Conservation (phyloP, 2,329 filamentous ascomycete genomes). For the Mycosphaerella arachidis region DNA sequence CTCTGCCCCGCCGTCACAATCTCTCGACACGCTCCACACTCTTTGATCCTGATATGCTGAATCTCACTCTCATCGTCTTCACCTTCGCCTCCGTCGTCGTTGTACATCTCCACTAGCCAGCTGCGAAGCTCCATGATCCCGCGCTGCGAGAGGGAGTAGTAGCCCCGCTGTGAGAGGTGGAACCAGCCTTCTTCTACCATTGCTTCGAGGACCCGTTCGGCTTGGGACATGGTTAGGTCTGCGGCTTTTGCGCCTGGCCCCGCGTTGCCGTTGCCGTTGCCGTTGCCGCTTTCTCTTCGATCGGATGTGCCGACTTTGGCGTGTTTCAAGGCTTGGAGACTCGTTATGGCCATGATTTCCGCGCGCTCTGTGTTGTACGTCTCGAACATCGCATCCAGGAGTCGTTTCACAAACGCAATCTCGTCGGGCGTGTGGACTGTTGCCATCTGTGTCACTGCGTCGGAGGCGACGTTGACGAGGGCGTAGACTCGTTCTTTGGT, state of each 20-base stretch:
- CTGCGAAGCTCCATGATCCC: conserved; percentile 77
- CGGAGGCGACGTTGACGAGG: conserved; percentile 82
- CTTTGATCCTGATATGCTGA: conserved; percentile 69
- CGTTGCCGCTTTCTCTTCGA: background rate
- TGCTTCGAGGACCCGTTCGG: conserved; percentile 64
- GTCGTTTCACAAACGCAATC: conserved; percentile 79
- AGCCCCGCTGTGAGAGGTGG: conserved; percentile 65
- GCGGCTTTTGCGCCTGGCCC: conserved; percentile 13
- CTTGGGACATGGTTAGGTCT: conserved; percentile 69
- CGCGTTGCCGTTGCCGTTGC: conserved; percentile 16
- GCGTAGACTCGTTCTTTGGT: conserved; percentile 64
- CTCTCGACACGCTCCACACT: conserved; percentile 82
- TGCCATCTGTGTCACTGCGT: conserved; percentile 79
- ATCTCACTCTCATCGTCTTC: conserved; percentile 35
- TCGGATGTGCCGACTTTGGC: conserved; percentile 41
- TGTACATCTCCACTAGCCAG: conserved; percentile 87
- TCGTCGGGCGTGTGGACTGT: conserved; percentile 78
- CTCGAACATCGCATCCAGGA: conserved; percentile 90
- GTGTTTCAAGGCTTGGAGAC: conserved; percentile 73
- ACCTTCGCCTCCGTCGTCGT: conserved; percentile 58
- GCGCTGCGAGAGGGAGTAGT: conserved; percentile 71
- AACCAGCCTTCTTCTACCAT: conserved; percentile 82
- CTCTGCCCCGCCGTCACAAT: conserved; percentile 81
- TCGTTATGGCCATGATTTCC: conserved; percentile 77
- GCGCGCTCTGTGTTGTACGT: conserved; percentile 73